Conservation (phyloP, 306 rosid species). For the Chamaecrista fasciculata region DNA sequence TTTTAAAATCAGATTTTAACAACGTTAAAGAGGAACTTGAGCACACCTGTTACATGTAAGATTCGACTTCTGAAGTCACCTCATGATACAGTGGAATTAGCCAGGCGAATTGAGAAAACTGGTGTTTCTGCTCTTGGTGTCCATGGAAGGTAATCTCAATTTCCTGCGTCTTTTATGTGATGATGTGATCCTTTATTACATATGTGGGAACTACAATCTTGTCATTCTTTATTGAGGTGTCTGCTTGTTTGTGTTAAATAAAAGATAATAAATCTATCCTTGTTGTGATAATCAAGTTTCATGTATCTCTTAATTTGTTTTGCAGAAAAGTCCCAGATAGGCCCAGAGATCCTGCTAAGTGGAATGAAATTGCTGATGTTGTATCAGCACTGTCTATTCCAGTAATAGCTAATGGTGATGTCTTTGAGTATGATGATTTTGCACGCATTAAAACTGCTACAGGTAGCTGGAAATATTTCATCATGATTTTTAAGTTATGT, state of each 20-base stretch:
- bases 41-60: slow-evolving; percentile 83
- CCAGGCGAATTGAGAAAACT: slow-evolving; percentile 79
- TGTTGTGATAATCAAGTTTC: slow-evolving; percentile 20
- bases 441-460: slow-evolving; percentile 67
- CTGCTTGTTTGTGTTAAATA: not conserved
- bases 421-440: slow-evolving; percentile 70
- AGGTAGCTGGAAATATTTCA: slow-evolving; percentile 48
- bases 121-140: slow-evolving; percentile 87
- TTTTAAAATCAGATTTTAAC: slow-evolving; percentile 66
- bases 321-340: slow-evolving; percentile 80
- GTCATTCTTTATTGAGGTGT: slow-evolving; percentile 1
- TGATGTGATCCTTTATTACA: not conserved
- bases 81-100: slow-evolving; percentile 79
- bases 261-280: slow-evolving; percentile 7
- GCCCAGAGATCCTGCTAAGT: slow-evolving; percentile 94
- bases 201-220: not conserved
- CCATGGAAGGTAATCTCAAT: slow-evolving; percentile 76
- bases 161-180: slow-evolving; percentile 1
- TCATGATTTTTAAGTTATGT: slow-evolving; percentile 16
- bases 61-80: slow-evolving; percentile 73
- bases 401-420: slow-evolving; percentile 86
- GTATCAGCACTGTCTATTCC: slow-evolving; percentile 85
- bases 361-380: slow-evolving; percentile 88
- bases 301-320: slow-evolving; percentile 32
- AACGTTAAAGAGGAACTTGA: slow-evolving; percentile 77